phyloP scores from a whole-genome alignment of 2,329 filamentous ascomycete species.

The Fusarium abutilonis region DNA sequence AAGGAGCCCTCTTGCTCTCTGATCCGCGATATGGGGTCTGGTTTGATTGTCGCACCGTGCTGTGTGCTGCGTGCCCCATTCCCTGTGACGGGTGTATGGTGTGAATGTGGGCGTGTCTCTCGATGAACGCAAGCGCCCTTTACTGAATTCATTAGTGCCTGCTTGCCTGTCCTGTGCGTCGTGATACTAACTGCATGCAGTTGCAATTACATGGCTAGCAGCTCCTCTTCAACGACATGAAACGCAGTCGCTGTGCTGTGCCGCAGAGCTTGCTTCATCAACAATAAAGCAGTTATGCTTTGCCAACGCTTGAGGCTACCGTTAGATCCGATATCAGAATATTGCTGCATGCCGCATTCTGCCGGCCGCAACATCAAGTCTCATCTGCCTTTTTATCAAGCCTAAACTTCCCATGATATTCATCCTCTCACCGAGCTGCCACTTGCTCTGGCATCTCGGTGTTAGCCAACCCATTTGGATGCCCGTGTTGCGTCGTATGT shows the following conservation, averaged over 20 bases:
- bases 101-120: slow-evolving; percentile 3
- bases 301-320: background rate
- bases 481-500: slow-evolving; percentile 28
- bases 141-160: slow-evolving; percentile 5
- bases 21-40: slow-evolving; percentile 43
- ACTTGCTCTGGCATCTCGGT: background rate
- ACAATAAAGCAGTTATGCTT: slow-evolving; percentile 2
- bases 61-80: slow-evolving; percentile 23
- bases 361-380: slow-evolving; percentile 1
- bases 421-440: slow-evolving; percentile 19
- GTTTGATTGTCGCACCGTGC: slow-evolving; percentile 43
- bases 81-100: slow-evolving; percentile 33
- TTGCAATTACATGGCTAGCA: slow-evolving; percentile 35
- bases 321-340: background rate
- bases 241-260: slow-evolving; percentile 31
- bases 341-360: background rate
- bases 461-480: slow-evolving; percentile 17
- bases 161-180: slow-evolving; percentile 30
- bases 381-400: slow-evolving; percentile 15
- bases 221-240: slow-evolving; percentile 35
- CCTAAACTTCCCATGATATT: slow-evolving; percentile 5
- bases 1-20: slow-evolving; percentile 31
- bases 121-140: slow-evolving; percentile 29
- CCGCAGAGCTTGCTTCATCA: slow-evolving; percentile 7
- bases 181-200: slow-evolving; percentile 39